Conservation (phyloP, 192 early-diverging fungal genomes). For the Coemansia sp. region DNA sequence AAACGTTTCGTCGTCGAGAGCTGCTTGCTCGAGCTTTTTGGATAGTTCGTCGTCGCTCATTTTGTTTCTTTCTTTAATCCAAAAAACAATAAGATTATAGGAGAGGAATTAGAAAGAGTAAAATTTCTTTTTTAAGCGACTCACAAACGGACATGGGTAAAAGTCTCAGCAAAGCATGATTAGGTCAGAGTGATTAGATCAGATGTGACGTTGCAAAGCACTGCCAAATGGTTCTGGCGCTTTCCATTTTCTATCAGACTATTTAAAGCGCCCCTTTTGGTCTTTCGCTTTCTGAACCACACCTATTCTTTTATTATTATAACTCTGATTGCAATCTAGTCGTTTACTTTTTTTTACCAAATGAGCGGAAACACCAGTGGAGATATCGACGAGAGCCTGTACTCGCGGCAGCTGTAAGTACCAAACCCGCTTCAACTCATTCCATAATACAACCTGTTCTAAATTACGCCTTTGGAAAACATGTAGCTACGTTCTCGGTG, state of each 20-base stretch:
- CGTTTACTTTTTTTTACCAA: slow-evolving; percentile 1
- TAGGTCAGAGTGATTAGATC: slow-evolving; percentile 1
- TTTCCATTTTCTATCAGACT: too few relatives aligned
- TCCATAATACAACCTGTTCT: background rate
- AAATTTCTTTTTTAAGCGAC: background rate
- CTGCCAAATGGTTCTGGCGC: too few relatives aligned
- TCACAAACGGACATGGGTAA: background rate
- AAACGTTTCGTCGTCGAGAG: slow-evolving; percentile 7
- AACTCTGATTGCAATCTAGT: slow-evolving; percentile 11
- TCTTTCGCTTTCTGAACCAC: background rate
- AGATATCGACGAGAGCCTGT: slow-evolving; percentile 92
- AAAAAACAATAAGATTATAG: background rate
- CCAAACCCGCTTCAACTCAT: background rate
- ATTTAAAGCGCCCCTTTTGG: too few relatives aligned
- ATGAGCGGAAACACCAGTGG: slow-evolving; percentile 19
- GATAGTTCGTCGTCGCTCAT: slow-evolving; percentile 44
- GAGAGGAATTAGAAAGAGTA: background rate
- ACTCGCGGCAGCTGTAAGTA: slow-evolving; percentile 97
- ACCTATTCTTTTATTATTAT: slow-evolving; percentile 5
- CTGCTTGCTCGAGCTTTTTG: slow-evolving; percentile 20
- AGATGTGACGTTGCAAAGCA: slow-evolving; percentile 1
- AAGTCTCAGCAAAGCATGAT: background rate
- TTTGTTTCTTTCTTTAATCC: background rate
- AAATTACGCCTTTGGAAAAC: background rate
- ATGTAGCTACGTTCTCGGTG: slow-evolving; percentile 85